A percentile compares a stretch with the other conserved stretches of the same genome.
Conservation (phyloP, 2,329 filamentous ascomycete species). For the Huntiella abstrusa region DNA sequence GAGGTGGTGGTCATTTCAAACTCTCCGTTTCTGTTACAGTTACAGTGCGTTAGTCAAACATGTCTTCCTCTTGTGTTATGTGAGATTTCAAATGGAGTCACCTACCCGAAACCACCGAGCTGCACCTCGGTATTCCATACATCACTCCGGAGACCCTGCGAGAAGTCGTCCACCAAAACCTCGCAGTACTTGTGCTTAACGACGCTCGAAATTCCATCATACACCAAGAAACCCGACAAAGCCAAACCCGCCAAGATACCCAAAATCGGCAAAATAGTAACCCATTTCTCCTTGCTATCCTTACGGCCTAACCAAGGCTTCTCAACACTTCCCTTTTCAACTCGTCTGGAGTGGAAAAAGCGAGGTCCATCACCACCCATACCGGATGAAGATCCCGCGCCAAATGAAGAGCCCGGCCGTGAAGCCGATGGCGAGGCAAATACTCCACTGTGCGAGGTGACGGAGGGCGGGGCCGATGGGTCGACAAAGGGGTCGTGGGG, state of each 20-base stretch:
- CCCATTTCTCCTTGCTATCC: slow-evolving; percentile 70
- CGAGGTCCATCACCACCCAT: slow-evolving; percentile 21
- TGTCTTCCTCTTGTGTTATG: not conserved
- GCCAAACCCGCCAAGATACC: slow-evolving; percentile 51
- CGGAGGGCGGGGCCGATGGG: slow-evolving; percentile 17
- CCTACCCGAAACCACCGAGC: slow-evolving; percentile 58
- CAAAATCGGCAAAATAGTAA: slow-evolving; percentile 58
- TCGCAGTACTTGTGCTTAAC: slow-evolving; percentile 56
- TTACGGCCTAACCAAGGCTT: slow-evolving; percentile 59
- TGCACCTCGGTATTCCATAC: slow-evolving; percentile 61
- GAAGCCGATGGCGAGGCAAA: slow-evolving; percentile 28
- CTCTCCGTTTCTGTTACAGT: slow-evolving; percentile 46
- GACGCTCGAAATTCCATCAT: slow-evolving; percentile 53
- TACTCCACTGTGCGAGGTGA: slow-evolving; percentile 19
- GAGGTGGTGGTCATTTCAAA: slow-evolving; percentile 58
- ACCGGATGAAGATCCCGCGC: slow-evolving; percentile 23
- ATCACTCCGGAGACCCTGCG: slow-evolving; percentile 33
- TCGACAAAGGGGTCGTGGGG: slow-evolving; percentile 11
- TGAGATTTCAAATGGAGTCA: slow-evolving; percentile 9
- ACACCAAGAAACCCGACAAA: slow-evolving; percentile 53
- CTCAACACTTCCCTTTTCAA: slow-evolving; percentile 53
- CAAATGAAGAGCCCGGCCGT: slow-evolving; percentile 29
- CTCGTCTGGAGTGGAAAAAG: slow-evolving; percentile 57
- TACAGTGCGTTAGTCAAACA: not conserved
- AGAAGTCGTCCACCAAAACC: slow-evolving; percentile 48